Evolutionary conservation across 805 yeast species (phyloP).

Genomic region (Torulaspora gathmanii): DNA sequence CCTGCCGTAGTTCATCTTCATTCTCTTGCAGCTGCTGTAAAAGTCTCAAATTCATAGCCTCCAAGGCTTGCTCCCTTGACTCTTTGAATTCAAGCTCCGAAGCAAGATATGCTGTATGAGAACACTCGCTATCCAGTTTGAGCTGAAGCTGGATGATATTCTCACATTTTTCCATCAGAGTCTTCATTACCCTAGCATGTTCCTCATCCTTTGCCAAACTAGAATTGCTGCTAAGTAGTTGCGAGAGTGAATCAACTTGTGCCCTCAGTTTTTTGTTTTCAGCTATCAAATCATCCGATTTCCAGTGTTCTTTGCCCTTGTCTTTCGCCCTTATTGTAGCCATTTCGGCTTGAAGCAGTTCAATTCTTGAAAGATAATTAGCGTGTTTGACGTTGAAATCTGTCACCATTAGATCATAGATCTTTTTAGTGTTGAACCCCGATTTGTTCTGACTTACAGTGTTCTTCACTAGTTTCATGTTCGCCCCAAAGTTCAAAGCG

Average conservation of each 20-base stretch:
- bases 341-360: conserved; percentile 13
- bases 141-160: conserved; percentile 21
- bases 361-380: conserved; percentile 17
- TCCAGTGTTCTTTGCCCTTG: background rate
- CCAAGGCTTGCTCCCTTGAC: conserved; percentile 16
- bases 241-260: conserved; percentile 14
- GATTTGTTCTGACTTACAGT: conserved; percentile 43
- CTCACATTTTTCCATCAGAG: conserved; percentile 26
- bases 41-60: conserved; percentile 24
- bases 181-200: conserved; percentile 13
- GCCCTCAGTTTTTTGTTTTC: conserved; percentile 15
- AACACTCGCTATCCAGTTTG: conserved; percentile 19
- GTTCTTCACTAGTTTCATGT: conserved; percentile 67
- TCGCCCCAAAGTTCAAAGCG: conserved; percentile 66
- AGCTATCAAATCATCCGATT: background rate
- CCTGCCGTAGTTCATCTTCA: conserved; percentile 19
- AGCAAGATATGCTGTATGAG: conserved; percentile 10
- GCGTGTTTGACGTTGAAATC: conserved; percentile 39
- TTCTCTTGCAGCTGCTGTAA: conserved; percentile 21
- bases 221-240: conserved; percentile 8
- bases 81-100: conserved; percentile 11
- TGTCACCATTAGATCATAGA: conserved; percentile 46
- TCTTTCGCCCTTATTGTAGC: background rate
- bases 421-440: conserved; percentile 40
- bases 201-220: conserved; percentile 5